A percentile compares a stretch with the other conserved stretches of the same genome.
These are phyloP conservation scores for Dalbergia cultrata DNA, from an alignment of 306 rosid genomes.

Conservation along the genomic window DNA sequence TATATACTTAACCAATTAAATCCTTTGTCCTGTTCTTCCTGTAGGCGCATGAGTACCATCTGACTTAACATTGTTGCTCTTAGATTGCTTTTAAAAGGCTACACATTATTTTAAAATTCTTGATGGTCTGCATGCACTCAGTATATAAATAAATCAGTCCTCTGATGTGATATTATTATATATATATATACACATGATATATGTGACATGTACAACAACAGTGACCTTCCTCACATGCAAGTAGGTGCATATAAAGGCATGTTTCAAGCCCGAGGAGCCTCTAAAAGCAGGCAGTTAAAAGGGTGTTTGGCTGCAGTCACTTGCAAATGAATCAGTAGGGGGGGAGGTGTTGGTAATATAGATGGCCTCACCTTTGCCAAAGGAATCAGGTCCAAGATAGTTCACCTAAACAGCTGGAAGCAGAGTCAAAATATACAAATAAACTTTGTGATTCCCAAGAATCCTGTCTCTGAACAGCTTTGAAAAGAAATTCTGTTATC, in stretches of 20 bases:
- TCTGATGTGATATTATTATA: neutral
- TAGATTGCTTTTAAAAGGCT: constrained; percentile 41
- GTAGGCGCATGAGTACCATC: constrained; percentile 26
- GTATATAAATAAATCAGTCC: constrained; percentile 19
- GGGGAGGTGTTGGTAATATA: constrained; percentile 28
- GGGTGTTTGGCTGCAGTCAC: constrained; percentile 45
- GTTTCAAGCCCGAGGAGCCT: constrained; percentile 49
- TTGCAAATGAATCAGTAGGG: constrained; percentile 24
- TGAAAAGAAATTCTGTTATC: constrained; percentile 44
- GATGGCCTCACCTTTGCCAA: neutral
- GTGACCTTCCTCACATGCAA: constrained; percentile 41
- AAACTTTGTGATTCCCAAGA: constrained; percentile 67
- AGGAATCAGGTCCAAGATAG: constrained; percentile 32
- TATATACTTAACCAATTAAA: constrained; percentile 32
- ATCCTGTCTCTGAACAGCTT: constrained; percentile 52
- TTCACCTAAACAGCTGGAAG: constrained; percentile 53
- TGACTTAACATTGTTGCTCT: constrained; percentile 12
- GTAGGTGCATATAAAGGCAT: constrained; percentile 48
- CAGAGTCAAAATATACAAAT: constrained; percentile 41
- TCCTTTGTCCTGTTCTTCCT: constrained; percentile 30
- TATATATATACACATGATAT: too few relatives aligned
- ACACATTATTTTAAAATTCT: constrained; percentile 34
- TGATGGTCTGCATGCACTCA: constrained; percentile 28
- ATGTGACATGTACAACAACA: constrained; percentile 27
- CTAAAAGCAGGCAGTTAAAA: constrained; percentile 40